phyloP scores from a whole-genome alignment of 441 rosid species.

The Manihot esculenta region DNA sequence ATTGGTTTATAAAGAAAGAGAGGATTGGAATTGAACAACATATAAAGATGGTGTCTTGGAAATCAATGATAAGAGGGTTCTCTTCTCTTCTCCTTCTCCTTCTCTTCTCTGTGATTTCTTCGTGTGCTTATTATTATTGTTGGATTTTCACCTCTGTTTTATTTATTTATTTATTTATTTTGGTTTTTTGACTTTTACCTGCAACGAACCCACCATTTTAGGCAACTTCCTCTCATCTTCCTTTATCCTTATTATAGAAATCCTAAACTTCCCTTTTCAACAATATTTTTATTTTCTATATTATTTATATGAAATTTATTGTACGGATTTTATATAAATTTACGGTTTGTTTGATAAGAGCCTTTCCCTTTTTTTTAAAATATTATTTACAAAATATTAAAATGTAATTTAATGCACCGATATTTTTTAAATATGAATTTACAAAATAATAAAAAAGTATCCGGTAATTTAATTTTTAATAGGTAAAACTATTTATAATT shows the following conservation, averaged over 20 bases:
- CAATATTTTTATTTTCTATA: too few relatives aligned
- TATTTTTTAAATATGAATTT: too few relatives aligned
- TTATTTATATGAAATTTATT: too few relatives aligned
- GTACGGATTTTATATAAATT: too few relatives aligned
- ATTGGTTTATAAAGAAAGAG: conserved; percentile 14
- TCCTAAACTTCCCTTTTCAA: not conserved
- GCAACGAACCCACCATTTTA: conserved; percentile 48
- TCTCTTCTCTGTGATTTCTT: not conserved
- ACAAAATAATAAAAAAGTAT: too few relatives aligned
- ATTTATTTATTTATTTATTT: conserved; percentile 16
- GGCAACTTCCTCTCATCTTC: conserved; percentile 43
- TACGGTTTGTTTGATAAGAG: too few relatives aligned
- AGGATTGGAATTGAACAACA: conserved; percentile 14
- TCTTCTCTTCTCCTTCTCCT: conserved; percentile 10
- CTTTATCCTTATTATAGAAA: conserved; percentile 28
- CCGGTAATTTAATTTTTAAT: too few relatives aligned
- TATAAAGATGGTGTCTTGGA: conserved; percentile 28
- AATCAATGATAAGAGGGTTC: not conserved
- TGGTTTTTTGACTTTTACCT: conserved; percentile 43
- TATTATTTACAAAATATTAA: too few relatives aligned
- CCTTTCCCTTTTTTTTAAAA: too few relatives aligned
- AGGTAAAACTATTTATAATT: too few relatives aligned
- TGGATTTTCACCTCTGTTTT: conserved; percentile 16
- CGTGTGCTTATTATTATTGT: too few relatives aligned
- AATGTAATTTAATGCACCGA: too few relatives aligned